Base-by-base conservation (phyloP, 192 early-diverging fungal genomes). In the Glomus cerebriforme region DNA sequence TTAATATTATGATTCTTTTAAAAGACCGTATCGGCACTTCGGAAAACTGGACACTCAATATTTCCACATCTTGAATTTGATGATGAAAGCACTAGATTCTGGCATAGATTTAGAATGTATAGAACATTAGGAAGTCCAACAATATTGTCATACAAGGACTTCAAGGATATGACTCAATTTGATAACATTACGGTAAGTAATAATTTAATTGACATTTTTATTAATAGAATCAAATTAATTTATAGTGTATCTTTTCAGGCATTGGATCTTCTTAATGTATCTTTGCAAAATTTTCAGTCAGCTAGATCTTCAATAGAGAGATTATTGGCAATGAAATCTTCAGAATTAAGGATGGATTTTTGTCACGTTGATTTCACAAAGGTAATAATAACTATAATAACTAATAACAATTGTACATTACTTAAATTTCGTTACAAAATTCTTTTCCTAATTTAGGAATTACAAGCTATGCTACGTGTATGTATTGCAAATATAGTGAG, bases 81-180 rank as follows among this genome's bases (percentile, higher is more conserved):
- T 69, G 54, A 78, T 26, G 77, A 78, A 69, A 59, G 64, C 19
- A 69, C 49, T 26, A 66, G 77, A 31, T 78, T 78, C 35, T 69
- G 47, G 77, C 64, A 78, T 24, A 64, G 77, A 69, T 69, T 69
- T 39, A 24, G 31, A 49, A 69, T 78, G 49, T 78, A 59, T 24
- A 29, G 66, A 39, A 69, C 70, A 35, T 59, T 78, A n/a, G 77
- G 77, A 19, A 78, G 77, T 12, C 77, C 77, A 17, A 69, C 77
- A 17, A 54, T 69, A 37, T 59, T 78, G 9, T 58, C 64, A 17
- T 78, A 45, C 13, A 24, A 47, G 17, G 77, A 78, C 12, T 69
- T 69, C n/a, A 78, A 78, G 22, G 66, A 78, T n/a, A 69, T 32
- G 19, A 78, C 77, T 3, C 34, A 59, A 24, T 69, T 68, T 19